phyloP scores from a whole-genome alignment of 208 protist genomes.

The Trypanosoma mega region DNA sequence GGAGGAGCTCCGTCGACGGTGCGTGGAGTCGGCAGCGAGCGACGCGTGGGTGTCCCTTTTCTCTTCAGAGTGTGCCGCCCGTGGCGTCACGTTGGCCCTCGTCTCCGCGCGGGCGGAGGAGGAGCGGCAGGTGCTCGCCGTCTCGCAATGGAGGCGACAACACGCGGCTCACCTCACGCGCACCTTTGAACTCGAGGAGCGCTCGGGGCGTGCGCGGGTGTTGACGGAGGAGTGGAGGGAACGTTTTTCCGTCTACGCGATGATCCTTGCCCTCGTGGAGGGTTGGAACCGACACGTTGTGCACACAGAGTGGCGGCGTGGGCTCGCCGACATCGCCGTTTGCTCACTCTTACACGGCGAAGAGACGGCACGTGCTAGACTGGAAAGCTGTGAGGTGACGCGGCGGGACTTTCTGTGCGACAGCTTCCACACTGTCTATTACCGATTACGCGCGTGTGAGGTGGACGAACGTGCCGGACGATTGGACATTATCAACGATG shows the following conservation, averaged over 20 bases:
- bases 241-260: conserved; percentile 9
- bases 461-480: conserved; percentile 40
- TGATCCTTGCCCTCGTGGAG: conserved; percentile 23
- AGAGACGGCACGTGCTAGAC: conserved; percentile 7
- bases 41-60: neutral
- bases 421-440: conserved; percentile 25
- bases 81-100: neutral
- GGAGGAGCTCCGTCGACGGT: neutral
- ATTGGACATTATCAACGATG: conserved; percentile 44
- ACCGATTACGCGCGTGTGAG: conserved; percentile 30
- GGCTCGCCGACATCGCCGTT: neutral
- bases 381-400: conserved; percentile 17
- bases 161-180: neutral
- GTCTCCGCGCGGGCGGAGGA: neutral
- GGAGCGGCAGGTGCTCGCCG: neutral
- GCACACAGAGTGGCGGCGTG: neutral
- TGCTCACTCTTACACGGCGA: conserved; percentile 8
- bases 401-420: conserved; percentile 26
- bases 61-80: neutral
- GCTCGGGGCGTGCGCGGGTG: neutral
- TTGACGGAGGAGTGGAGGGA: neutral
- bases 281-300: conserved; percentile 25
- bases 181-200: conserved; percentile 3
- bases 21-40: conserved; percentile 5
- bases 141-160: conserved; percentile 2